Percentiles rank a stretch among this genome's conserved stretches.
Evolutionary conservation across 1,284 basidiomycete genomes (phyloP).

Genomic region (Pseudozyma sp.): DNA sequence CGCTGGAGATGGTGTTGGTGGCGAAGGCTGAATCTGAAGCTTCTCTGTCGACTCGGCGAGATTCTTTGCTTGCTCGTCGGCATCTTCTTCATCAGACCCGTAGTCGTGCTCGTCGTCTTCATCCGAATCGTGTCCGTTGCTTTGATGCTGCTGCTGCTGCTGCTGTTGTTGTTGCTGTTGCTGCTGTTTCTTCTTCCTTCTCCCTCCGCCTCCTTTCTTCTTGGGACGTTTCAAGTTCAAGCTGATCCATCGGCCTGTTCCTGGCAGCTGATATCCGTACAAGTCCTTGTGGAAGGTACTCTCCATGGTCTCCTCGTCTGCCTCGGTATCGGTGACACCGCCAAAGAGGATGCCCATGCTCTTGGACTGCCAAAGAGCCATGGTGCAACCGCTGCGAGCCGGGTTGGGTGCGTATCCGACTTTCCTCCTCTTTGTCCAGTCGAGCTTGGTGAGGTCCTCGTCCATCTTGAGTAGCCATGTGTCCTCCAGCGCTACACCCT

Average conservation of each 20-base stretch:
- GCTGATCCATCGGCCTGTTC: slow-evolving; percentile 83
- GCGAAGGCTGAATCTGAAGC: slow-evolving; percentile 27
- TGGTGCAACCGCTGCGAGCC: slow-evolving; percentile 79
- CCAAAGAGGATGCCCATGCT: slow-evolving; percentile 85
- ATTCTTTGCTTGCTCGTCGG: slow-evolving; percentile 39
- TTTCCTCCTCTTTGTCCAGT: slow-evolving; percentile 87
- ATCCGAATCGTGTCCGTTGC: slow-evolving; percentile 38
- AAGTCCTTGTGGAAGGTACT: slow-evolving; percentile 65
- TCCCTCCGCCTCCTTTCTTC: slow-evolving; percentile 71
- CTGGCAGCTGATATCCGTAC: slow-evolving; percentile 79
- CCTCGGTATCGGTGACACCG: slow-evolving; percentile 90
- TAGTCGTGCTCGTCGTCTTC: slow-evolving; percentile 43
- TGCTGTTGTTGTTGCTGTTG: slow-evolving; percentile 31
- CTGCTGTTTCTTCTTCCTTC: slow-evolving; percentile 73
- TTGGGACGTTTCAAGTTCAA: slow-evolving; percentile 75
- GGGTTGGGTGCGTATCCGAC: slow-evolving; percentile 74
- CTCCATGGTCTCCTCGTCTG: slow-evolving; percentile 84
- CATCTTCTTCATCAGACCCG: slow-evolving; percentile 37
- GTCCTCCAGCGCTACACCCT: slow-evolving; percentile 89
- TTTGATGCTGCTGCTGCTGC: slow-evolving; percentile 36
- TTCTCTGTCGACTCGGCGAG: slow-evolving; percentile 26
- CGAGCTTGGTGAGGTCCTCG: slow-evolving; percentile 70
- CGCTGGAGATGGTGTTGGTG: slow-evolving; percentile 10
- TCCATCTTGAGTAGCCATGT: slow-evolving; percentile 84
- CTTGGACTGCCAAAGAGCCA: slow-evolving; percentile 79